phyloP scores from a whole-genome alignment of 2,329 filamentous ascomycete species.

The Sphaerulina vaccinii region DNA sequence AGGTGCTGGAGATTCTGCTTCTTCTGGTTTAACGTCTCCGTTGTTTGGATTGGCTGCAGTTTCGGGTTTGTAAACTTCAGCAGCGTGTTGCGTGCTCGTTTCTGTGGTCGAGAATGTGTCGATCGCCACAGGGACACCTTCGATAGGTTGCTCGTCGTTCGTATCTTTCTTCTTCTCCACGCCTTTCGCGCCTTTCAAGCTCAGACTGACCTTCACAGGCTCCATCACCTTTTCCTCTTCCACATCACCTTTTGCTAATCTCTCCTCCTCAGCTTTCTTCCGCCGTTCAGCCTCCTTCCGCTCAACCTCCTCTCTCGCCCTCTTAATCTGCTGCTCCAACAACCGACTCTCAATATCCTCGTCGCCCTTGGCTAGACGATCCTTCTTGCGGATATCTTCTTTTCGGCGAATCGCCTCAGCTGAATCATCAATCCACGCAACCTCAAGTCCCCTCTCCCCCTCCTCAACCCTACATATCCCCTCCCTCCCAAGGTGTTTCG shows the following conservation, averaged over 20 bases:
- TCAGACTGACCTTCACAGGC: conserved; percentile 40
- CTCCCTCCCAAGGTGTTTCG: conserved; percentile 80
- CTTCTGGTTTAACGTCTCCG: conserved; percentile 18
- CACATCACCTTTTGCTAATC: conserved; percentile 3
- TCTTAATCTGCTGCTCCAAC: conserved; percentile 78
- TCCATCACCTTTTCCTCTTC: conserved; percentile 44
- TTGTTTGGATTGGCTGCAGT: conserved; percentile 13
- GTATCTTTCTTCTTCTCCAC: conserved; percentile 20
- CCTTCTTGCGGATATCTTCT: conserved; percentile 78
- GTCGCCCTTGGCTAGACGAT: conserved; percentile 84
- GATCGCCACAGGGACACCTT: conserved; percentile 31
- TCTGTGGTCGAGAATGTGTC: conserved; percentile 34
- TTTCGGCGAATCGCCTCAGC: conserved; percentile 78
- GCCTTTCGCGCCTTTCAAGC: conserved; percentile 31
- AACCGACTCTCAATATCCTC: conserved; percentile 83
- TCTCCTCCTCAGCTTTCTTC: conserved; percentile 44
- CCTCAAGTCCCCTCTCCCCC: conserved; percentile 78
- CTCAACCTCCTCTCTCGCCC: conserved; percentile 66
- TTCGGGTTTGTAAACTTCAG: conserved; percentile 8
- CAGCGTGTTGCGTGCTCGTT: conserved; percentile 3
- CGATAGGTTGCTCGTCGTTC: conserved; percentile 16
- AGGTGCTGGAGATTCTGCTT: conserved; percentile 28
- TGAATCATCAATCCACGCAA: conserved; percentile 89
- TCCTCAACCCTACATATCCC: conserved; percentile 90
- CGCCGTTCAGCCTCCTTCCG: conserved; percentile 52